phyloP scores from a whole-genome alignment of 176 grass and related monocot species.

The Carex parvula region DNA sequence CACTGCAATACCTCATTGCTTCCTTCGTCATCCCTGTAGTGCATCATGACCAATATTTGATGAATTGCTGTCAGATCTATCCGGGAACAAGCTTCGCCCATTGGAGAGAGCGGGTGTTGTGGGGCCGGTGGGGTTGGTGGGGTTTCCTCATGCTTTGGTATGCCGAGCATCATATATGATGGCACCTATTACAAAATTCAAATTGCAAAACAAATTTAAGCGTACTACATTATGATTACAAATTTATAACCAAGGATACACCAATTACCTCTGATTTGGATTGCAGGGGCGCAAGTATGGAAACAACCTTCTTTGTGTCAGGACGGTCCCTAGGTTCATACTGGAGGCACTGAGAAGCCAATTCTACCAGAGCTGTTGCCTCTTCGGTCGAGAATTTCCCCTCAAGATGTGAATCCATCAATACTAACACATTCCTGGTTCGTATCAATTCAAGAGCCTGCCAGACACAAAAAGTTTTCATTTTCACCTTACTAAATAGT shows the following conservation, averaged over 20 bases:
- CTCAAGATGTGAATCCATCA: conserved; percentile 99
- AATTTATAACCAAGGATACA: conserved; percentile 6
- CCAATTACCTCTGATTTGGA: conserved; percentile 78
- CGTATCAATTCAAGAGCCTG: conserved; percentile 98
- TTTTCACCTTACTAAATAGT: not conserved
- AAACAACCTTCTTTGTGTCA: conserved; percentile 59
- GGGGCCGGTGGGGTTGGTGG: conserved; percentile 42
- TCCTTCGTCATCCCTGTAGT: conserved; percentile 91
- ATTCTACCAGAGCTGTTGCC: conserved; percentile 69
- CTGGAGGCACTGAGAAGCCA: conserved; percentile 79
- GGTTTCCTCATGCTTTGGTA: conserved; percentile 57
- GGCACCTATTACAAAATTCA: conserved; percentile 49
- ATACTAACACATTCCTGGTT: conserved; percentile 44
- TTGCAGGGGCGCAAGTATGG: conserved; percentile 62
- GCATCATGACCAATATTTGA: conserved; percentile 69
- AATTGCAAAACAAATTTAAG: not conserved
- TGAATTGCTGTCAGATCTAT: conserved; percentile 95
- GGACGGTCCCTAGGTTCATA: conserved; percentile 98
- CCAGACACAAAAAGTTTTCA: conserved; percentile 18
- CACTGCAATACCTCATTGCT: conserved; percentile 66
- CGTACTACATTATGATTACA: not conserved
- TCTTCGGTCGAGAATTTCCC: conserved; percentile 89
- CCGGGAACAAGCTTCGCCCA: conserved; percentile 91
- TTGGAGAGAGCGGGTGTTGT: conserved; percentile 59
- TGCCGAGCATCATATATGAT: conserved; percentile 82